These are phyloP conservation scores for Penicillium sp. DNA, from an alignment of 2,329 filamentous ascomycete species.

Conservation along the genomic window DNA sequence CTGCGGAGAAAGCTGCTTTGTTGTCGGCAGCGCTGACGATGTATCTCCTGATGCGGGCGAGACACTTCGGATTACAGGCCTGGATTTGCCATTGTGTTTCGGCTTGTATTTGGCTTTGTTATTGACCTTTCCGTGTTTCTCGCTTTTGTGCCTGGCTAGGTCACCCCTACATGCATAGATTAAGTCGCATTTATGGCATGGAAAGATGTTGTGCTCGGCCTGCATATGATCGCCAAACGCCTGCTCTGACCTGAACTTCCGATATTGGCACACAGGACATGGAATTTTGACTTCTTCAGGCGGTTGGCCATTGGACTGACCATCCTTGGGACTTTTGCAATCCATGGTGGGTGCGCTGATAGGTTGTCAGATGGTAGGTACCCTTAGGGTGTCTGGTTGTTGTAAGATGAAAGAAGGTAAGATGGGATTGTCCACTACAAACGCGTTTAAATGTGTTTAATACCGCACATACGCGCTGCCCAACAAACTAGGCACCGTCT, in stretches of 20 bases:
- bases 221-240: not conserved
- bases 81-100: not conserved
- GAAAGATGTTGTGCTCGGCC: not conserved
- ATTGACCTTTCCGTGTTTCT: not conserved
- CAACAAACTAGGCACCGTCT: not conserved
- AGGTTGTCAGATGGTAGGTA: not conserved
- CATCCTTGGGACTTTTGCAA: fast-evolving
- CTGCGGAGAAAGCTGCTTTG: not conserved
- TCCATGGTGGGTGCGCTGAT: not conserved
- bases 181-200: not conserved
- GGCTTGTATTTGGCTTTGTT: fast-evolving
- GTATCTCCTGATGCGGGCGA: not conserved
- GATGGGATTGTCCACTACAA: not conserved
- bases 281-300: not conserved
- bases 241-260: not conserved
- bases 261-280: not conserved
- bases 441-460: not conserved
- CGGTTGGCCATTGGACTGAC: not conserved
- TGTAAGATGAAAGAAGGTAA: not conserved
- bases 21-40: not conserved
- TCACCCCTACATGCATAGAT: not conserved
- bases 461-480: not conserved
- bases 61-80: too few relatives aligned
- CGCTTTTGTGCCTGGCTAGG: not conserved
- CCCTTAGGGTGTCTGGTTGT: not conserved